Base-by-base conservation (phyloP, 345 rosid species). In the Syzygium oleosum region DNA sequence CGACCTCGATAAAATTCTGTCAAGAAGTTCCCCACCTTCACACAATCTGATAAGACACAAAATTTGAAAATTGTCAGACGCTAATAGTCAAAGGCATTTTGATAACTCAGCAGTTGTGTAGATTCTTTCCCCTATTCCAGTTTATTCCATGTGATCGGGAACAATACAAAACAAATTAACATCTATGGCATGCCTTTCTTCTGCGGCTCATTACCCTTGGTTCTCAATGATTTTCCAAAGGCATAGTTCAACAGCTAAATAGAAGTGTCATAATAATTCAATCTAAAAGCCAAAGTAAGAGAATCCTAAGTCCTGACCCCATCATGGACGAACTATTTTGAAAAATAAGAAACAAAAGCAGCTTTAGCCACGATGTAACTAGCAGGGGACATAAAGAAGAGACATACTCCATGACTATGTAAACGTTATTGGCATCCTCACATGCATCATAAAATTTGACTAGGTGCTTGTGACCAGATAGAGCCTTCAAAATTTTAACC, bases 1-100 rank as follows among this genome's bases (percentile, higher is more conserved):
- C 93, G 22, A 97, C 99, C 99, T 94, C 3, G 97, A 92, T 88
- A 98, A 91, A 91, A 98, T 97, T 91, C 97, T 94, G 85, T 98
- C 99, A 86, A 98, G 90, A 34, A 96, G 91, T 92, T 98, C 99
- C 58, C 99, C 99, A 89, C 99, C 99, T 92, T 97, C 96, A 61
- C 99, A 98, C 93, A 98, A 93, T 90, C 99, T 98, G 94, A 78
- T 85, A 88, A 68, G 49, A 84, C 31, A 51, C 25, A 63, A 84
- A 23, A 56, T 31, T 25, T 6, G 34, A 51, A 85, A 41, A 13
- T 58, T 41, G 86, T 84, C 25, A 84, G 49, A 52, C 5, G 23
- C 8, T 41, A 34, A 54, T 29, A 29, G 59, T 84, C 38, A 84
- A 31, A 31, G 49, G 23, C 63, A 19, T 22, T 84, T 38, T 84